These are phyloP conservation scores for Botrytis fragariae DNA, from an alignment of 2,329 filamentous ascomycete species.

Conservation along the genomic window DNA sequence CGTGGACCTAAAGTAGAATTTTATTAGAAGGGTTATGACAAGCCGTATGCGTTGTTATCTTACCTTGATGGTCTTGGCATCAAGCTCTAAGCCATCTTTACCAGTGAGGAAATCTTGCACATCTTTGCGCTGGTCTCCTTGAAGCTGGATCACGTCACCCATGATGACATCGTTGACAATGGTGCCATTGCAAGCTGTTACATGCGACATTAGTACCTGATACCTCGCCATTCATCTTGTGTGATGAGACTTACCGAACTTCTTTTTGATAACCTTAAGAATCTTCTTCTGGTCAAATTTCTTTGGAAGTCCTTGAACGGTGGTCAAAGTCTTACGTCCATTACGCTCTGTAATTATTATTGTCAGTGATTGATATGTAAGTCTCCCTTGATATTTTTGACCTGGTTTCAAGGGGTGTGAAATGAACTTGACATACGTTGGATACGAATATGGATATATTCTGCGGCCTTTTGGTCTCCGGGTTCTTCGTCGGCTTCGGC, in stretches of 20 bases:
- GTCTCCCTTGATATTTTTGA: background rate
- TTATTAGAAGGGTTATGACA: conserved; percentile 17
- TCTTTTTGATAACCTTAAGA: conserved; percentile 99
- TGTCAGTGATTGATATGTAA: conserved; percentile 42
- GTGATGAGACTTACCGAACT: conserved; percentile 67
- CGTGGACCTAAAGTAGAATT: conserved; percentile 49
- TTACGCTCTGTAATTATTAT: conserved; percentile 73
- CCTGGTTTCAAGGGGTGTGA: background rate
- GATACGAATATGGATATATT: conserved; percentile 99
- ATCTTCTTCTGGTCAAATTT: conserved; percentile 99
- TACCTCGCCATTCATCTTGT: background rate
- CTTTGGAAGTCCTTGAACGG: conserved; percentile 96
- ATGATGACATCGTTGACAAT: conserved; percentile 94
- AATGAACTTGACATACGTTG: conserved; percentile 69
- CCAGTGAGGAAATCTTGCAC: conserved; percentile 96
- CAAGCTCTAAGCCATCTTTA: conserved; percentile 89
- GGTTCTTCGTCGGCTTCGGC: conserved; percentile 99
- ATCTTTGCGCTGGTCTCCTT: conserved; percentile 98
- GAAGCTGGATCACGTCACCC: conserved; percentile 99
- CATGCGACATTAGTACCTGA: background rate
- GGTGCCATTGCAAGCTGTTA: conserved; percentile 96
- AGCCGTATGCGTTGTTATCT: conserved; percentile 19
- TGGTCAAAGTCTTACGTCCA: conserved; percentile 99
- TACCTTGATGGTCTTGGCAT: conserved; percentile 96
- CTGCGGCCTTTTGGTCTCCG: conserved; percentile 89